These are phyloP conservation scores for Suillus brevipes DNA, from an alignment of 768 basidiomycete genomes.

Conservation along the genomic window DNA sequence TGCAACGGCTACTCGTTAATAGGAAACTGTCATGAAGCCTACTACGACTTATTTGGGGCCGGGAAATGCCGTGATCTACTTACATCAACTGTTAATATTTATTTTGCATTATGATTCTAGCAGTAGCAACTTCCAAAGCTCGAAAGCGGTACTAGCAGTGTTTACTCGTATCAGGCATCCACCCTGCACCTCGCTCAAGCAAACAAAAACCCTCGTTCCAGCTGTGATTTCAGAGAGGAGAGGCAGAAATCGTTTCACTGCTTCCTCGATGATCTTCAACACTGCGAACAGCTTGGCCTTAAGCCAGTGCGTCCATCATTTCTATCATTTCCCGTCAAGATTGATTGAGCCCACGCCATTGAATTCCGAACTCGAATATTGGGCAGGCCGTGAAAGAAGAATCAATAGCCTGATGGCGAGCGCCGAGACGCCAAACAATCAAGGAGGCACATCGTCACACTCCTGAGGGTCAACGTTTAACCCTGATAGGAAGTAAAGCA, in stretches of 20 bases:
- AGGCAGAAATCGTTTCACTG: conserved; percentile 75
- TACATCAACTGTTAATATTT: too few relatives aligned
- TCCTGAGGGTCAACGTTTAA: background rate
- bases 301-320: conserved; percentile 14
- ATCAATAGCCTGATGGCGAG: conserved; percentile 42
- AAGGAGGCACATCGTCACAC: background rate
- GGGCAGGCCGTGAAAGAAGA: conserved; percentile 61
- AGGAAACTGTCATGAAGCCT: too few relatives aligned
- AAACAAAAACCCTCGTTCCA: too few relatives aligned
- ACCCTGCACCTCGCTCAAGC: background rate
- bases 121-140: too few relatives aligned
- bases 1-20: too few relatives aligned
- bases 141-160: conserved; percentile 39
- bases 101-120: too few relatives aligned
- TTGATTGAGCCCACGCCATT: conserved; percentile 7
- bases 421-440: background rate
- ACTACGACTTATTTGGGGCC: too few relatives aligned
- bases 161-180: conserved; percentile 60
- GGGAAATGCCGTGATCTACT: too few relatives aligned
- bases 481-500: background rate
- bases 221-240: conserved; percentile 45
- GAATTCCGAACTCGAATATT: conserved; percentile 81
- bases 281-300: conserved; percentile 77
- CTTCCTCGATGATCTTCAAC: conserved; percentile 77
- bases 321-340: too few relatives aligned